Conservation (phyloP, 768 basidiomycete species). For the Suillus americanus region DNA sequence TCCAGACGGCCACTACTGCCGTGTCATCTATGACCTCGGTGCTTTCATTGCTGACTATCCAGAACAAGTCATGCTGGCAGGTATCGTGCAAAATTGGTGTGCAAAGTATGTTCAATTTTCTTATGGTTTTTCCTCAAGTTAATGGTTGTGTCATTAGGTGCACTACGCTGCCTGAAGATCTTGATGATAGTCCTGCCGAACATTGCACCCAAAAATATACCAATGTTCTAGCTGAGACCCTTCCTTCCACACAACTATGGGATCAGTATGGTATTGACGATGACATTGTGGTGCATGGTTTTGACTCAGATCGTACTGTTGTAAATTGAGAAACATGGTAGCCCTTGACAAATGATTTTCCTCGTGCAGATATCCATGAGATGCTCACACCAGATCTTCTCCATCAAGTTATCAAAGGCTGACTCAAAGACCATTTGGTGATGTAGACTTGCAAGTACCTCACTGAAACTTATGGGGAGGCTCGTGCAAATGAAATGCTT, state of each 20-base stretch:
- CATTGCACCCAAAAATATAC: constrained; percentile 19
- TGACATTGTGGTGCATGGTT: constrained; percentile 31
- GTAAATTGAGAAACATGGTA: background rate
- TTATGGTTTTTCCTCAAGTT: constrained; percentile 6
- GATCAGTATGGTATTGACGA: constrained; percentile 32
- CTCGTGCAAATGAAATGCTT: background rate
- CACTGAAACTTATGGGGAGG: background rate
- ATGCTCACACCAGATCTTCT: constrained; percentile 7
- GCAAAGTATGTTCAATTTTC: constrained; percentile 22
- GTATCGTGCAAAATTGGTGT: constrained; percentile 39
- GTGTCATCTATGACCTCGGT: constrained; percentile 32
- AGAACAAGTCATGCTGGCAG: constrained; percentile 34
- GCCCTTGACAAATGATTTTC: constrained; percentile 10
- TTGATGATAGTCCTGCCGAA: constrained; percentile 6
- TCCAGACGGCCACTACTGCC: constrained; percentile 31
- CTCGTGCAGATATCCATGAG: constrained; percentile 7
- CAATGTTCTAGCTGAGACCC: constrained; percentile 16
- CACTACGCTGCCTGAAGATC: constrained; percentile 19
- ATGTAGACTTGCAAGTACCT: constrained; percentile 10
- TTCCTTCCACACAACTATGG: constrained; percentile 26
- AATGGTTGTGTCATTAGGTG: constrained; percentile 6
- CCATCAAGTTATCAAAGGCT: constrained; percentile 14
- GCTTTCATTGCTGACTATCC: constrained; percentile 43
- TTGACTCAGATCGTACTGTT: background rate
- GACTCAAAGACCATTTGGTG: constrained; percentile 16